A percentile compares a stretch with the other conserved stretches of the same genome.
Evolutionary conservation across 495 filamentous ascomycete genomes (phyloP).

Genomic region (Rhypophila decipiens): DNA sequence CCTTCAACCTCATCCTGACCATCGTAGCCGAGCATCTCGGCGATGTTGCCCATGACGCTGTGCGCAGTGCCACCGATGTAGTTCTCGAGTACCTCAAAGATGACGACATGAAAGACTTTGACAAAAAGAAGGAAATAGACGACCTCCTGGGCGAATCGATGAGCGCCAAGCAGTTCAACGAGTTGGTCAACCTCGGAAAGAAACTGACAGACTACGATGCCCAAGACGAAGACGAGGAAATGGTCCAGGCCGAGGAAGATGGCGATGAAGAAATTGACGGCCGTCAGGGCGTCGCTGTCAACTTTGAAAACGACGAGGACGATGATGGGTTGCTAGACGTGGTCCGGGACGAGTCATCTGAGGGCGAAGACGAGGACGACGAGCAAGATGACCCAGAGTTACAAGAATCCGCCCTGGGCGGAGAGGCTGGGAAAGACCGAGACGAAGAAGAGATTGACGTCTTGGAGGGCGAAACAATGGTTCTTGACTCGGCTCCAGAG

Average conservation of each 20-base stretch:
- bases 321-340: conserved; percentile 74
- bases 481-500: conserved; percentile 60
- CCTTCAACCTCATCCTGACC: conserved; percentile 92
- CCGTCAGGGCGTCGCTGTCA: conserved; percentile 91
- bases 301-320: conserved; percentile 91
- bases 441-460: conserved; percentile 45
- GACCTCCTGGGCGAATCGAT: conserved; percentile 79
- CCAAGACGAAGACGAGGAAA: conserved; percentile 91
- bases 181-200: conserved; percentile 92
- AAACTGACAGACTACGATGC: conserved; percentile 99
- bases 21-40: conserved; percentile 83
- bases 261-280: conserved; percentile 87
- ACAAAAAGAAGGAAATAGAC: conserved; percentile 97
- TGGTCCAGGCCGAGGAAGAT: conserved; percentile 60
- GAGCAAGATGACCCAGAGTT: conserved; percentile 61
- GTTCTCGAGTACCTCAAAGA: conserved; percentile 89
- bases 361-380: conserved; percentile 58
- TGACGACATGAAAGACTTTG: conserved; percentile 92
- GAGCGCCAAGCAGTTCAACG: conserved; percentile 90
- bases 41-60: conserved; percentile 86
- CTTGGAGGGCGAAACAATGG: conserved; percentile 63
- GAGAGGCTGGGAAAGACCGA: conserved; percentile 45
- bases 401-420: conserved; percentile 49
- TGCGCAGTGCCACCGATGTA: conserved; percentile 92
- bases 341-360: conserved; percentile 78